Conservation (phyloP, 495 filamentous ascomycete genomes). For the Evernia prunastri region DNA sequence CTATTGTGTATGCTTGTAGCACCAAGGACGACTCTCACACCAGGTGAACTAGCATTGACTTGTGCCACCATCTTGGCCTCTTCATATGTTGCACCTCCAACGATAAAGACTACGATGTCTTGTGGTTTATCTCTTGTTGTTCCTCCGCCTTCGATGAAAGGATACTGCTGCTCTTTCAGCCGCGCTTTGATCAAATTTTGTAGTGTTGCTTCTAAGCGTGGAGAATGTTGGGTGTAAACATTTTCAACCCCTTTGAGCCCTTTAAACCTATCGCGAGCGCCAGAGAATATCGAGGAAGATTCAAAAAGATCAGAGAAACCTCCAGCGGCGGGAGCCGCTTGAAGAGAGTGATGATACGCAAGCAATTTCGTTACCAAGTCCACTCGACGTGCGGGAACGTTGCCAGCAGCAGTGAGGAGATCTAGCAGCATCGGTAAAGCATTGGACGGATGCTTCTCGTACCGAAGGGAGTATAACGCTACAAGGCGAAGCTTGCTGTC, state of each 20-base stretch:
- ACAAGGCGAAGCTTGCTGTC: conserved; percentile 82
- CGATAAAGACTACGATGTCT: conserved; percentile 89
- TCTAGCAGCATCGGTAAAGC: conserved; percentile 76
- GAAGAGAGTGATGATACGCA: conserved; percentile 75
- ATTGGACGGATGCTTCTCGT: conserved; percentile 76
- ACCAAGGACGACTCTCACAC: conserved; percentile 79
- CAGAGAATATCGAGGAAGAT: conserved; percentile 82
- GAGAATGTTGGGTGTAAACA: conserved; percentile 96
- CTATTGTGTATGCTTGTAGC: conserved; percentile 84
- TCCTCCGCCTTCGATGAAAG: conserved; percentile 81
- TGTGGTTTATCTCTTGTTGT: conserved; percentile 89
- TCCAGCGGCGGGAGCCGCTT: conserved; percentile 59
- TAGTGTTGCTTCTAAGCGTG: conserved; percentile 75
- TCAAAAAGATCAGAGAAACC: conserved; percentile 89
- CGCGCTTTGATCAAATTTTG: conserved; percentile 90
- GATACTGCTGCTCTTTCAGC: conserved; percentile 76
- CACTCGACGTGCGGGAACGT: conserved; percentile 63
- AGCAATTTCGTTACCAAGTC: conserved; percentile 71
- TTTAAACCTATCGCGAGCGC: conserved; percentile 83
- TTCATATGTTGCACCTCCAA: conserved; percentile 91
- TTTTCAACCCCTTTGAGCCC: conserved; percentile 96
- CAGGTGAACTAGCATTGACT: conserved; percentile 84
- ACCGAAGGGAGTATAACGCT: conserved; percentile 87
- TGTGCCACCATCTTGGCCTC: conserved; percentile 91
- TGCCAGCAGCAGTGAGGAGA: conserved; percentile 69